These are phyloP conservation scores for Cercospora sp. DNA, from an alignment of 2,329 filamentous ascomycete species.

Conservation along the genomic window DNA sequence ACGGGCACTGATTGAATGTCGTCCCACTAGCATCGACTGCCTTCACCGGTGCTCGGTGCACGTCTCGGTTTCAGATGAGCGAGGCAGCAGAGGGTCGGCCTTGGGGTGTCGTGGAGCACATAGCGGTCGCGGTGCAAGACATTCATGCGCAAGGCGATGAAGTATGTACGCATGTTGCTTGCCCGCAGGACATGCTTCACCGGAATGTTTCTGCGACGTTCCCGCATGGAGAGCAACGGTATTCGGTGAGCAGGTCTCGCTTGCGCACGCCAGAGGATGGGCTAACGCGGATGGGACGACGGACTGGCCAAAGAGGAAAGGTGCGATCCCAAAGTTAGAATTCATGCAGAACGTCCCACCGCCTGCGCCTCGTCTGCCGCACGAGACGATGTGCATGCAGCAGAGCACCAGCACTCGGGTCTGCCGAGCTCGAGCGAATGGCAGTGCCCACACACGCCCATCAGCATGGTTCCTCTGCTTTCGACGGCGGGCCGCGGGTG, in stretches of 20 bases:
- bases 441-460: conserved; percentile 4
- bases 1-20: conserved; percentile 2
- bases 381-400: conserved; percentile 20
- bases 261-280: neutral
- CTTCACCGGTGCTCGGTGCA: conserved; percentile 22
- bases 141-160: neutral
- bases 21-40: conserved; percentile 6
- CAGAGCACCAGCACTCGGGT: conserved; percentile 18
- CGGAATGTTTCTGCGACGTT: neutral
- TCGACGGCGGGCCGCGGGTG: conserved; percentile 10
- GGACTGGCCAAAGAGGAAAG: conserved; percentile 3
- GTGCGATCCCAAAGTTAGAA: conserved; percentile 16
- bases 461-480: conserved; percentile 15
- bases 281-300: conserved; percentile 1
- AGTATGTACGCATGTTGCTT: neutral
- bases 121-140: neutral
- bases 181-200: neutral
- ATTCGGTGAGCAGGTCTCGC: conserved; percentile 12
- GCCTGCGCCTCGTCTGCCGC: conserved; percentile 22
- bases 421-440: conserved; percentile 22
- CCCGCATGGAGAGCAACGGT: neutral
- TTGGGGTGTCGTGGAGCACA: neutral
- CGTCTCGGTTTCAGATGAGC: conserved; percentile 4
- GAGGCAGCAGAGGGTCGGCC: neutral
- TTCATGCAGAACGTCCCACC: conserved; percentile 14